Evolutionary conservation across 2,329 filamentous ascomycete species (phyloP).

Genomic region (Neoarthrinium moseri): DNA sequence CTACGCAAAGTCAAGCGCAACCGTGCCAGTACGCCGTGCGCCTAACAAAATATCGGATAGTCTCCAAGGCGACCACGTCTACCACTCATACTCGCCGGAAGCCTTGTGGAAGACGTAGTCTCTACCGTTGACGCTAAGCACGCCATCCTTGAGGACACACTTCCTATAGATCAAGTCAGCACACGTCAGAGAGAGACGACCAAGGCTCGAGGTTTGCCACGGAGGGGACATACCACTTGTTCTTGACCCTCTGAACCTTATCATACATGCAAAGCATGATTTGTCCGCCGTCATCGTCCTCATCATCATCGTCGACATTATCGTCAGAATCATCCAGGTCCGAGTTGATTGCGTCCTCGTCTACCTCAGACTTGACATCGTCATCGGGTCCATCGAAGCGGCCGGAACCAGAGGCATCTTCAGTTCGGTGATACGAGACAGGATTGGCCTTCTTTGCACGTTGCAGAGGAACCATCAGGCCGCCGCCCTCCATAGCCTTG

Average conservation of each 20-base stretch:
- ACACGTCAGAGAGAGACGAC: neutral
- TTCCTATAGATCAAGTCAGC: constrained; percentile 60
- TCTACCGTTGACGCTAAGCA: constrained; percentile 88
- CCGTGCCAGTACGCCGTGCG: too few species aligned
- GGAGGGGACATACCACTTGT: constrained; percentile 70
- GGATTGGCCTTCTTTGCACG: constrained; percentile 45
- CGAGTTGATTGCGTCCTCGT: constrained; percentile 97
- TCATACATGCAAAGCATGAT: constrained; percentile 99
- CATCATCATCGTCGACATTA: constrained; percentile 77
- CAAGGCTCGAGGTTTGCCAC: too few species aligned
- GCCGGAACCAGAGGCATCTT: constrained; percentile 31
- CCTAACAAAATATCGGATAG: neutral
- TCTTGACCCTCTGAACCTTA: constrained; percentile 98
- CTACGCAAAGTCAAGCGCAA: too few species aligned
- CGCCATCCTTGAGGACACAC: constrained; percentile 96
- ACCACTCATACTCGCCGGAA: constrained; percentile 98
- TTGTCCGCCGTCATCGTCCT: constrained; percentile 81
- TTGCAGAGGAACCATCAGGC: constrained; percentile 71
- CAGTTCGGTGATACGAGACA: constrained; percentile 20
- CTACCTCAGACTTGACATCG: constrained; percentile 65
- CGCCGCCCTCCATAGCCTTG: constrained; percentile 69
- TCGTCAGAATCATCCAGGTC: constrained; percentile 96
- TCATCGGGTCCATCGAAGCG: constrained; percentile 66
- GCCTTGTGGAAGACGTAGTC: constrained; percentile 99
- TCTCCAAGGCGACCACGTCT: constrained; percentile 25